These are phyloP conservation scores for Diaporthe sp. DNA, from an alignment of 2,329 filamentous ascomycete species.

Conservation along the genomic window DNA sequence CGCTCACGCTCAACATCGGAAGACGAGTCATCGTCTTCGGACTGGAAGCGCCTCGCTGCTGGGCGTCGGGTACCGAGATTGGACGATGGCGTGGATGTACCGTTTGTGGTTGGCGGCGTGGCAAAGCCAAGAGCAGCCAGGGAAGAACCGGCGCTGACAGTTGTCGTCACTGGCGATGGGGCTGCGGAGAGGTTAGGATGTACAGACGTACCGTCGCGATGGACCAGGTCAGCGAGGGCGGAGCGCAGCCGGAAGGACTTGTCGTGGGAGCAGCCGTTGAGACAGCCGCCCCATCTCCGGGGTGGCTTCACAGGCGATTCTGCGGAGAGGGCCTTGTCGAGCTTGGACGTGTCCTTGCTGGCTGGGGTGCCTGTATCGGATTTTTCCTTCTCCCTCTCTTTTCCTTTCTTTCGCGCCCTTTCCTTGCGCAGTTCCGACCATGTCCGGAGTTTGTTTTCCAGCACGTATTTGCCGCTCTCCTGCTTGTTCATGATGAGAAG, in stretches of 20 bases:
- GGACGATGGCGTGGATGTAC: slow-evolving; percentile 39
- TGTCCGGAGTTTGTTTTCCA: slow-evolving; percentile 90
- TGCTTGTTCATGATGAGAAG: slow-evolving; percentile 94
- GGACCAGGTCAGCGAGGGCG: slow-evolving; percentile 66
- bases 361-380: slow-evolving; percentile 47
- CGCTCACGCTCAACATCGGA: slow-evolving; percentile 35
- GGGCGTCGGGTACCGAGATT: slow-evolving; percentile 52
- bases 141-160: slow-evolving; percentile 39
- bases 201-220: slow-evolving; percentile 46
- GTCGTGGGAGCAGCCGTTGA: slow-evolving; percentile 85
- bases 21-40: slow-evolving; percentile 52
- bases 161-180: slow-evolving; percentile 32
- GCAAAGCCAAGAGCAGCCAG: slow-evolving; percentile 36
- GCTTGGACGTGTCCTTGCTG: slow-evolving; percentile 51
- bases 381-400: slow-evolving; percentile 51
- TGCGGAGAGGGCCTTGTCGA: slow-evolving; percentile 55
- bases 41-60: slow-evolving; percentile 53
- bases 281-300: slow-evolving; percentile 89
- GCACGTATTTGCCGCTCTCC: slow-evolving; percentile 85
- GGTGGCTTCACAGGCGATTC: slow-evolving; percentile 60
- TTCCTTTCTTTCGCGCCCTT: slow-evolving; percentile 61
- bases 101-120: slow-evolving; percentile 39
- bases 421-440: slow-evolving; percentile 89
- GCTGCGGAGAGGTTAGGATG: slow-evolving; percentile 39
- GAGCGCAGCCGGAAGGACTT: slow-evolving; percentile 69